Evolutionary conservation across 305 asterid genomes (phyloP).

Genomic region (Solanum aculeatissimum): DNA sequence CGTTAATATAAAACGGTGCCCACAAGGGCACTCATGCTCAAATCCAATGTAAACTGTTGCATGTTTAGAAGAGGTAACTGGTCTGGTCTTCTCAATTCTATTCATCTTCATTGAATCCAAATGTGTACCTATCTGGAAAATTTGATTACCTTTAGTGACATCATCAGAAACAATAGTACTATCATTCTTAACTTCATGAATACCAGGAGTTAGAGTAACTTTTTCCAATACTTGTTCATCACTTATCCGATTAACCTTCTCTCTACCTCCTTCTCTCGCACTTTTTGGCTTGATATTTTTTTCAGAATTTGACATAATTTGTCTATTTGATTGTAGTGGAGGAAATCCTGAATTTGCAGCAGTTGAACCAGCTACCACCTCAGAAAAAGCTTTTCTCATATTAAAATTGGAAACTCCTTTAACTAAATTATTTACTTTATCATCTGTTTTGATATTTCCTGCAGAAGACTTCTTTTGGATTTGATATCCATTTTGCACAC

Average conservation of each 20-base stretch:
- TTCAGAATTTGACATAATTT: constrained; percentile 30
- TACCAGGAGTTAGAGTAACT: constrained; percentile 15
- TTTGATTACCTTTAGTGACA: constrained; percentile 17
- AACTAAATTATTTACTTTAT: constrained; percentile 22
- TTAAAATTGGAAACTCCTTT: constrained; percentile 40
- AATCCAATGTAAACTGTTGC: constrained; percentile 55
- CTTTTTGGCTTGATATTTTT: constrained; percentile 36
- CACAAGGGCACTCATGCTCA: constrained; percentile 91
- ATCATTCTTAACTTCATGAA: constrained; percentile 17
- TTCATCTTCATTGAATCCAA: constrained; percentile 22
- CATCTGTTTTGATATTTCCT: constrained; percentile 24
- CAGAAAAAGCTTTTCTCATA: constrained; percentile 82
- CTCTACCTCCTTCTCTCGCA: constrained; percentile 17
- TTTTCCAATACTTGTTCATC: constrained; percentile 30
- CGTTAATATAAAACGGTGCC: constrained; percentile 80
- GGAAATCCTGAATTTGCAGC: constrained; percentile 64
- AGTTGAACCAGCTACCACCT: constrained; percentile 92
- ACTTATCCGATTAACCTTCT: constrained; percentile 28
- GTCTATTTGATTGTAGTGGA: constrained; percentile 60
- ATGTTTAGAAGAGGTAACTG: constrained; percentile 25
- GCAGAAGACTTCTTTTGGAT: constrained; percentile 22
- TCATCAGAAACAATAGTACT: constrained; percentile 19
- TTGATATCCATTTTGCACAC: constrained; percentile 30
- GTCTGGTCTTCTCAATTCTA: constrained; percentile 19
- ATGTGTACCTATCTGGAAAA: constrained; percentile 35